These are phyloP conservation scores for Crithidia brevicula DNA, from an alignment of 208 protist genomes.

Conservation along the genomic window DNA sequence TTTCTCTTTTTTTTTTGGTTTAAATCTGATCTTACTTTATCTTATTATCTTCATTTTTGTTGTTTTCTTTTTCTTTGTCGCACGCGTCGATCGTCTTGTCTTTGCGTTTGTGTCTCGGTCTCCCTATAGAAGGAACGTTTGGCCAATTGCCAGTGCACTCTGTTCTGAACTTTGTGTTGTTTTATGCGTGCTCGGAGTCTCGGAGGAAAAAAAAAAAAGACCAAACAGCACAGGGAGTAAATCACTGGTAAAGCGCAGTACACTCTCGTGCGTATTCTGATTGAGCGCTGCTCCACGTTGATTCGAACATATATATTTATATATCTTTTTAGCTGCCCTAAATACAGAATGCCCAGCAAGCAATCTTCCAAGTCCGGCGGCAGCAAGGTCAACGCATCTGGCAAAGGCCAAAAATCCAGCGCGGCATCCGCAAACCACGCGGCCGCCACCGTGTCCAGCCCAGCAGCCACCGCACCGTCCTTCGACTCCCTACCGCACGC, in stretches of 20 bases:
- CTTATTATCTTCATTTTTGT: conserved; percentile 14
- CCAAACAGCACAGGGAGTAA: not conserved
- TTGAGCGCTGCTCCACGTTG: too few species aligned
- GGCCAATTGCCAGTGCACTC: too few species aligned
- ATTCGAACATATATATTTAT: too few species aligned
- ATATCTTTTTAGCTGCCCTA: too few species aligned
- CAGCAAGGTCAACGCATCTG: not conserved
- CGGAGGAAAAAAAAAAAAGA: conserved; percentile 3
- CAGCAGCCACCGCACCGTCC: conserved; percentile 12
- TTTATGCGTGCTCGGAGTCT: too few species aligned
- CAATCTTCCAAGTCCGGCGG: conserved; percentile 6
- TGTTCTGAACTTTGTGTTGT: too few species aligned
- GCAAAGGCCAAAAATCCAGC: conserved; percentile 7
- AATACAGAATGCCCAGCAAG: conserved; percentile 37
- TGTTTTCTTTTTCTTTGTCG: conserved; percentile 22
- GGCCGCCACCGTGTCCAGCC: not conserved
- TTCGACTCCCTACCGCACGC: conserved; percentile 36
- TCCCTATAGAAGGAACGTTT: too few species aligned
- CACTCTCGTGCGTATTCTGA: too few species aligned
- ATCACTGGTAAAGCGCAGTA: not conserved
- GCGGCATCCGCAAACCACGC: not conserved
- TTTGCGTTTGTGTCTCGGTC: not conserved
- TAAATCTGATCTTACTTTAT: conserved; percentile 1
- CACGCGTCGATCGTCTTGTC: not conserved
- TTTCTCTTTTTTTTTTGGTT: too few species aligned